Evolutionary conservation across 1,284 basidiomycete genomes (phyloP).

Genomic region (Fomitopsis palustris): DNA sequence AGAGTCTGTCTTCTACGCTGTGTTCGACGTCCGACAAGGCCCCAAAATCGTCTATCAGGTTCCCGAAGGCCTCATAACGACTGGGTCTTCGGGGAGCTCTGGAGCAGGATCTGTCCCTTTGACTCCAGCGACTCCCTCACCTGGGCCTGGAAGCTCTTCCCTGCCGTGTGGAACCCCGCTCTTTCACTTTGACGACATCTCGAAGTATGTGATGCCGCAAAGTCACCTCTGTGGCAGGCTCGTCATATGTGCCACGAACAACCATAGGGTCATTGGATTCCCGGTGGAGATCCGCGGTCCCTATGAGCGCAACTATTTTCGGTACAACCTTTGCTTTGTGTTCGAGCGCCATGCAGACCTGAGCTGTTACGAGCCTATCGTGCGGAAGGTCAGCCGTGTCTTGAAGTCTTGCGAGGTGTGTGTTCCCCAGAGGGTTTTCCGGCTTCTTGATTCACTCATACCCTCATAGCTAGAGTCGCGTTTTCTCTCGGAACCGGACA

Average conservation of each 20-base stretch:
- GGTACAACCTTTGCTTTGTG: constrained; percentile 96
- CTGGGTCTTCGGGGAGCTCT: constrained; percentile 13
- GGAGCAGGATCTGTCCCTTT: constrained; percentile 28
- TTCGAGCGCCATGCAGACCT: constrained; percentile 89
- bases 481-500: constrained; percentile 78
- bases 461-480: constrained; percentile 75
- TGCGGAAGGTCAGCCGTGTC: constrained; percentile 91
- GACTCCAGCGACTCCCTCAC: constrained; percentile 45
- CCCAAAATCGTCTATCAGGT: constrained; percentile 89
- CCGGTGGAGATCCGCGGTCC: constrained; percentile 73
- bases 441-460: not conserved
- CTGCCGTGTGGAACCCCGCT: constrained; percentile 45
- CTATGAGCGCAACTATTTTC: constrained; percentile 86
- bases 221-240: constrained; percentile 85
- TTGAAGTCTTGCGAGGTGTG: constrained; percentile 85
- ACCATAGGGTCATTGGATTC: constrained; percentile 84
- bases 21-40: constrained; percentile 80
- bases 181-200: constrained; percentile 91
- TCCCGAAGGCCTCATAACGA: constrained; percentile 78
- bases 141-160: constrained; percentile 36
- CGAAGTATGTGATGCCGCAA: constrained; percentile 92
- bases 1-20: constrained; percentile 84
- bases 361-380: constrained; percentile 93
- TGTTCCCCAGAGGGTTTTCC: not conserved
- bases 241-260: constrained; percentile 72